phyloP scores from a whole-genome alignment of 2,329 filamentous ascomycete genomes.

The Aaosphaeria arxii region DNA sequence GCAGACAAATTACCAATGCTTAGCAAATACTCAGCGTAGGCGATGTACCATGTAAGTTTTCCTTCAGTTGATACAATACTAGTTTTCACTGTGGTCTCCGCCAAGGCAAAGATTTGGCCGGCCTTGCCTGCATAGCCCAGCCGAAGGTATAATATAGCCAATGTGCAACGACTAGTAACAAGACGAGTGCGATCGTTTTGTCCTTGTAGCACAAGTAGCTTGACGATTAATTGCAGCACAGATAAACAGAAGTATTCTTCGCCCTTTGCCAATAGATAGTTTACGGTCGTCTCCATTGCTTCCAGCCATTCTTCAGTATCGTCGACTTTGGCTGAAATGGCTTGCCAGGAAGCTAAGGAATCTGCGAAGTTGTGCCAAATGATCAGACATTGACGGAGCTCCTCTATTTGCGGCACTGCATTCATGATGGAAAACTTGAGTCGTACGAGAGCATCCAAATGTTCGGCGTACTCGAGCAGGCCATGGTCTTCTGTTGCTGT shows the following conservation, averaged over 20 bases:
- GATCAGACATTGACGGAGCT: conserved; percentile 28
- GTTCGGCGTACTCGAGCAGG: conserved; percentile 28
- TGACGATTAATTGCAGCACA: conserved; percentile 49
- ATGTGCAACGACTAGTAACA: conserved; percentile 42
- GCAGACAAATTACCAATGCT: conserved; percentile 64
- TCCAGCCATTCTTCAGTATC: conserved; percentile 48
- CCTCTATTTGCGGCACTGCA: conserved; percentile 14
- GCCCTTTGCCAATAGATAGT: conserved; percentile 58
- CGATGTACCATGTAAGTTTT: conserved; percentile 61
- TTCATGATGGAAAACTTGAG: conserved; percentile 46
- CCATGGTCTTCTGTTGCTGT: conserved; percentile 26
- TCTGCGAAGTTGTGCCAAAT: conserved; percentile 40
- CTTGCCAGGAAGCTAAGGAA: conserved; percentile 27
- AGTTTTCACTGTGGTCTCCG: conserved; percentile 49
- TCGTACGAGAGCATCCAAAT: conserved; percentile 32
- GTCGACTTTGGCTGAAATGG: conserved; percentile 47
- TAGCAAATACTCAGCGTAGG: conserved; percentile 71
- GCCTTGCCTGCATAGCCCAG: conserved; percentile 62
- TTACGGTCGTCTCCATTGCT: conserved; percentile 53
- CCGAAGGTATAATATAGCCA: conserved; percentile 56
- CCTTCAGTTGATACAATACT: conserved; percentile 44
- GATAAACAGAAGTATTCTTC: conserved; percentile 49
- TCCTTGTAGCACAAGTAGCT: conserved; percentile 46
- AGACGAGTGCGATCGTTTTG: conserved; percentile 35
- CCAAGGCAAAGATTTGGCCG: conserved; percentile 55